These are phyloP conservation scores for Gilbertella persicaria DNA, from an alignment of 371 early-diverging fungal species.

Conservation along the genomic window DNA sequence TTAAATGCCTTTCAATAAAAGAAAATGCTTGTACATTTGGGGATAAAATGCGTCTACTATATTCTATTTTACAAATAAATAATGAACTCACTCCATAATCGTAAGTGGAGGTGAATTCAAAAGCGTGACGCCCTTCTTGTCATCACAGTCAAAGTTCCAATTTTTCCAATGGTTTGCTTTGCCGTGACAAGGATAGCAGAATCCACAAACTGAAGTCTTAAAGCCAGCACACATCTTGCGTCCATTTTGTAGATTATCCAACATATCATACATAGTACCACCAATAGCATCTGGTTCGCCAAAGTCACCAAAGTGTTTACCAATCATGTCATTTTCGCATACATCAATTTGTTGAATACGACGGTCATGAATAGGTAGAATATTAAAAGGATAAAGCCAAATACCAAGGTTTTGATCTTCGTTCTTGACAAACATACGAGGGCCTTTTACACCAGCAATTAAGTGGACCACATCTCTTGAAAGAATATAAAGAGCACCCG, in stretches of 20 bases:
- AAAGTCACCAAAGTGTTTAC: slow-evolving; percentile 64
- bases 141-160: slow-evolving; percentile 63
- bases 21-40: no score
- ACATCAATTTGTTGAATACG: slow-evolving; percentile 67
- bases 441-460: slow-evolving; percentile 53
- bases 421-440: slow-evolving; percentile 56
- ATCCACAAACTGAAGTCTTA: slow-evolving; percentile 47
- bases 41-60: no score
- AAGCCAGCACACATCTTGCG: slow-evolving; percentile 49
- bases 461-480: slow-evolving; percentile 59
- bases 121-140: slow-evolving; percentile 56
- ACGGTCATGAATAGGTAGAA: slow-evolving; percentile 56
- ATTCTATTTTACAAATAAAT: no score
- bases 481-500: slow-evolving; percentile 59
- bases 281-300: slow-evolving; percentile 54
- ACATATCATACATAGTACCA: slow-evolving; percentile 59
- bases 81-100: slow-evolving; percentile 34
- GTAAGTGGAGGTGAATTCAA: slow-evolving; percentile 35
- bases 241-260: slow-evolving; percentile 47
- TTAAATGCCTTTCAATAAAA: no score
- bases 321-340: slow-evolving; percentile 65
- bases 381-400: slow-evolving; percentile 61
- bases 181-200: slow-evolving; percentile 61
- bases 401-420: slow-evolving; percentile 64
- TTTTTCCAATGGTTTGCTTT: slow-evolving; percentile 60